Base-by-base conservation (phyloP, 1,284 basidiomycete genomes). In the Ganoderma sinense region DNA sequence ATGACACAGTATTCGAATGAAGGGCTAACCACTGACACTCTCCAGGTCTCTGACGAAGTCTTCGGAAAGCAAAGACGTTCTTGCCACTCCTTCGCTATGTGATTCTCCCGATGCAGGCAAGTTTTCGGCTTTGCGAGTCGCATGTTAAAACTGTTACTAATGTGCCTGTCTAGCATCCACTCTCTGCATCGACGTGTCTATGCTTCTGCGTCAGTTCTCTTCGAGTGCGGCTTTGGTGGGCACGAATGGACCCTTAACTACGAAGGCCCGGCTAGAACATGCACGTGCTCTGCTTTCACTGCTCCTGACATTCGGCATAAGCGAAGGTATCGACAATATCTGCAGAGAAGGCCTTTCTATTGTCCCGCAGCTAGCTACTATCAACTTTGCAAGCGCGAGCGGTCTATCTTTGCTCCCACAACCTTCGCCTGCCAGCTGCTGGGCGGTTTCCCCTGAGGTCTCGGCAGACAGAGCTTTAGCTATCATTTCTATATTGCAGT, bases 381-480 rank as follows among this genome's bases (percentile, higher is more conserved):
- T 87, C 7, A 92, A 92, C 5, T 79, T 87, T 56, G 75, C 82
- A 20, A 86, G 85, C 60, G 71, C 72, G 33, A 79, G 78, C 23
- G 78, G 82, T n/a, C 81, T 82, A 10, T 84, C 85, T 0, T 64
- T 91, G 40, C 88, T 86, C 75, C 78, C 80, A 0, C 76, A 74
- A 5, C 79, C 80, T 20, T 78, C 79, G 45, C 73, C 86, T 4
- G 78, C 77, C 40, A 84, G 85, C 39, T 76, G 82, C 7, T 97
- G 95, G 94, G 87, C 85, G 53, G 81, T 94, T n/a, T 97, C 94
- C 0, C 82, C 86, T 0, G 82, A 86, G 53, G 85, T 85, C 1
- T 93, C 95, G 0, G 93, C 95, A 0, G 82, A 88, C 7, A 86
- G 92, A 23, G 87, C 92, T 8, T 77, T 96, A 16, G 86, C 88